Evolutionary conservation across 805 yeast genomes (phyloP).

Genomic region (Clavispora asparagi): DNA sequence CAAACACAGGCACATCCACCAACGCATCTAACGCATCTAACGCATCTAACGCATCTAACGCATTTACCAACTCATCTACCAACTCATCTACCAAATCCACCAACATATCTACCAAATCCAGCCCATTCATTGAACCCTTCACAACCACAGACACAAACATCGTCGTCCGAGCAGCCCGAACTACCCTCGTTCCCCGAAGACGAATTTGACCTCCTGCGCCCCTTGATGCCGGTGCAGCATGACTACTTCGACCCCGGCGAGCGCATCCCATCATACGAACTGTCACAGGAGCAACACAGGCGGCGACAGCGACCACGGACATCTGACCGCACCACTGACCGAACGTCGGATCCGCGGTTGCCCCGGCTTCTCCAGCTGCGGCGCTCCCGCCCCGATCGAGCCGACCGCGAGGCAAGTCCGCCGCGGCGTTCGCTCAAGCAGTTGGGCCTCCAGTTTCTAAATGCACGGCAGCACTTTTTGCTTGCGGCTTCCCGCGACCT

Average conservation of each 20-base stretch:
- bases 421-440: slow-evolving; percentile 37
- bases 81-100: too few species aligned
- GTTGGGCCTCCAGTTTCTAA: slow-evolving; percentile 64
- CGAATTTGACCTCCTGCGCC: background rate
- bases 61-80: too few species aligned
- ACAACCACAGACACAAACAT: background rate
- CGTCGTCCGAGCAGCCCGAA: too few species aligned
- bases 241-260: slow-evolving; percentile 26
- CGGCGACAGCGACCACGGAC: slow-evolving; percentile 2
- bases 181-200: background rate
- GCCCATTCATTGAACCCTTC: background rate
- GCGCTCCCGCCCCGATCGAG: too few species aligned
- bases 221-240: slow-evolving; percentile 11
- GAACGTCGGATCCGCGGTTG: too few species aligned
- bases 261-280: slow-evolving; percentile 38
- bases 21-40: too few species aligned
- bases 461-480: slow-evolving; percentile 70
- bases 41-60: too few species aligned
- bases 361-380: too few species aligned
- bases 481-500: slow-evolving; percentile 76
- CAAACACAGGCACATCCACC: too few species aligned
- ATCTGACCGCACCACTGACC: background rate
- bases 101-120: too few species aligned
- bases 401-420: slow-evolving; percentile 6
- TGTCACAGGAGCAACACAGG: slow-evolving; percentile 28